Evolutionary conservation across 2,329 filamentous ascomycete species (phyloP).

Genomic region (Trichoderma oligosporum): DNA sequence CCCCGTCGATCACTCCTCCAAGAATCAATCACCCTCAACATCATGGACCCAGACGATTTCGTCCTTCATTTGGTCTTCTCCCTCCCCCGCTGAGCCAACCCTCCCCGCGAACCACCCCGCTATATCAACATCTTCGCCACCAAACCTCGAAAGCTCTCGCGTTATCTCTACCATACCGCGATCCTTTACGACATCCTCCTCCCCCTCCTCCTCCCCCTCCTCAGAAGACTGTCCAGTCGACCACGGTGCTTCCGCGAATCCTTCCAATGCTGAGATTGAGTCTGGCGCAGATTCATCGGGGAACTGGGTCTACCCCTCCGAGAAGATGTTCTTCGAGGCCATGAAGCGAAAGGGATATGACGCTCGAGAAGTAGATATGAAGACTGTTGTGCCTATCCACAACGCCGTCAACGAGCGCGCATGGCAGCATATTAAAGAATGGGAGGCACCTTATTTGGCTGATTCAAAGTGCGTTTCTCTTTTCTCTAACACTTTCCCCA

Average conservation of each 20-base stretch:
- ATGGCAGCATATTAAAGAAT: constrained; percentile 85
- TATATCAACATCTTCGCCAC: constrained; percentile 14
- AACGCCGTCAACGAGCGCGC: constrained; percentile 97
- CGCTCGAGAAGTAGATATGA: constrained; percentile 71
- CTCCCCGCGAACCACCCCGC: constrained; percentile 16
- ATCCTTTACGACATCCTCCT: constrained; percentile 37
- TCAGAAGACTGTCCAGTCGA: constrained; percentile 38
- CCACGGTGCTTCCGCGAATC: constrained; percentile 57
- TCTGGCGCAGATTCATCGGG: constrained; percentile 69
- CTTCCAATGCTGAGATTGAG: constrained; percentile 74
- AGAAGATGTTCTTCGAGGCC: constrained; percentile 97
- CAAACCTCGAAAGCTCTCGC: constrained; percentile 59
- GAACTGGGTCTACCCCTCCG: constrained; percentile 96
- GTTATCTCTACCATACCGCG: constrained; percentile 78
- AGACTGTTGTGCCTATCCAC: constrained; percentile 90
- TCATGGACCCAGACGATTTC: constrained; percentile 44
- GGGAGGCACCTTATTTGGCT: constrained; percentile 69
- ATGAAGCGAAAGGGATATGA: constrained; percentile 88
- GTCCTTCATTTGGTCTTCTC: constrained; percentile 41
- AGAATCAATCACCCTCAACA: constrained; percentile 26
- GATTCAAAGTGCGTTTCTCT: constrained; percentile 49
- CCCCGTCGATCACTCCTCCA: constrained; percentile 33
- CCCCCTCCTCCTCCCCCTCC: no score
- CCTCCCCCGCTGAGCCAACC: constrained; percentile 27
- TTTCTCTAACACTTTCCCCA: no score